phyloP scores from a whole-genome alignment of 805 yeast genomes.

The Candida succiphila region DNA sequence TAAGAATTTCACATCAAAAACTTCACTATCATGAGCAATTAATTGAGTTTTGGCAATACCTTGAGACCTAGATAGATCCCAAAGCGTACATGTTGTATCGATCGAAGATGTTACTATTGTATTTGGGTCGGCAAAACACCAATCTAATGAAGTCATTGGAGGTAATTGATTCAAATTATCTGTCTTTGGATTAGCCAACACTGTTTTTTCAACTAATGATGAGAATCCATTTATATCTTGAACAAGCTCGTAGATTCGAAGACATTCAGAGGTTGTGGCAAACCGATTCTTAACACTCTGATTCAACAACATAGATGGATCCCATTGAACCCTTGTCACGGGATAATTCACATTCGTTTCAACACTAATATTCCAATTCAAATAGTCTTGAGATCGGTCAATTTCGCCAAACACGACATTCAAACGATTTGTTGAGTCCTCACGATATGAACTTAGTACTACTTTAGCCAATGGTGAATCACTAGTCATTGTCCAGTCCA shows the following conservation, averaged over 20 bases:
- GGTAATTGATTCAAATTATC: conserved; percentile 51
- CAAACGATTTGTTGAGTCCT: conserved; percentile 61
- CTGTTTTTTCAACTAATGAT: conserved; percentile 26
- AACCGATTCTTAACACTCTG: conserved; percentile 29
- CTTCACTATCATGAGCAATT: conserved; percentile 95
- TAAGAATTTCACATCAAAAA: conserved; percentile 81
- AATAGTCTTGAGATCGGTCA: conserved; percentile 14
- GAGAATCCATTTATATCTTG: conserved; percentile 5
- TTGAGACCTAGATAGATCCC: conserved; percentile 67
- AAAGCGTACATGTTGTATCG: conserved; percentile 94
- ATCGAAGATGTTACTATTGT: conserved; percentile 76
- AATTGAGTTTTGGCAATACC: conserved; percentile 80
- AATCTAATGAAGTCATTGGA: conserved; percentile 89
- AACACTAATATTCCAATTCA: conserved; percentile 35
- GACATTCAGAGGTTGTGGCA: conserved; percentile 64
- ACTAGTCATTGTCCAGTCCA: conserved; percentile 39
- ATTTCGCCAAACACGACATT: conserved; percentile 35
- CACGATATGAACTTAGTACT: conserved; percentile 72
- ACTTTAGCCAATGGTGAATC: conserved; percentile 31
- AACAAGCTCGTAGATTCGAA: conserved; percentile 36
- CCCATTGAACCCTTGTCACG: conserved; percentile 67
- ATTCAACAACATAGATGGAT: conserved; percentile 31
- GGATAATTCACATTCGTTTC: conserved; percentile 57
- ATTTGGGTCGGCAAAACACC: conserved; percentile 69
- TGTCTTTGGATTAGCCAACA: conserved; percentile 30